These are phyloP conservation scores for Akanthomyces lecanii DNA, from an alignment of 2,329 filamentous ascomycete species.

Conservation along the genomic window DNA sequence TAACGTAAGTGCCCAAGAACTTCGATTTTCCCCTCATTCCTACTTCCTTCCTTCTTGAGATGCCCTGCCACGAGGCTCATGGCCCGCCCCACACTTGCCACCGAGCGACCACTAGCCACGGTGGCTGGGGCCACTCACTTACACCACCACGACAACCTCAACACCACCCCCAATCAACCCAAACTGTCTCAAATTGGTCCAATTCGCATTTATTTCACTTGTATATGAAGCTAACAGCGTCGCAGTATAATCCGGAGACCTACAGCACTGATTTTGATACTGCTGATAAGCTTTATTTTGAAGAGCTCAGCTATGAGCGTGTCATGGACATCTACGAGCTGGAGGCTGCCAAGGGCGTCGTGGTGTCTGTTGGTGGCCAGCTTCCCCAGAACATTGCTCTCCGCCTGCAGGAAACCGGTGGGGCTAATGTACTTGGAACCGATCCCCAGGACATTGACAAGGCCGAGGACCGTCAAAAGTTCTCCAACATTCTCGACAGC, in stretches of 20 bases:
- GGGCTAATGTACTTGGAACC: conserved; percentile 87
- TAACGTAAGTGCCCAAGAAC: conserved; percentile 53
- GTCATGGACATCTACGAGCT: conserved; percentile 99
- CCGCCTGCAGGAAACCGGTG: conserved; percentile 83
- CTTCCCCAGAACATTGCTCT: conserved; percentile 97
- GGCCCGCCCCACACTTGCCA: not conserved
- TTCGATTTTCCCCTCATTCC: not conserved
- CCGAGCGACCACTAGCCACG: not conserved
- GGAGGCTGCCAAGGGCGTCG: conserved; percentile 77
- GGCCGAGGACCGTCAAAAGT: conserved; percentile 97
- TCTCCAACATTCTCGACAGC: conserved; percentile 93
- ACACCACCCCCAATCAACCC: not conserved
- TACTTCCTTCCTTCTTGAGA: not conserved
- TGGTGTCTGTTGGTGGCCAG: conserved; percentile 94
- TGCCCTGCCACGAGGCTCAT: not conserved
- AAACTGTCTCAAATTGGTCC: not conserved
- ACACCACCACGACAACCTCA: not conserved
- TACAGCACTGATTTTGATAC: conserved; percentile 80
- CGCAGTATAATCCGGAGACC: conserved; percentile 72
- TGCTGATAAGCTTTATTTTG: conserved; percentile 91
- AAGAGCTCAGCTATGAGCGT: conserved; percentile 92
- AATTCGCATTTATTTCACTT: not conserved
- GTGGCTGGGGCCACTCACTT: not conserved
- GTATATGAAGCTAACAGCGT: conserved; percentile 14
- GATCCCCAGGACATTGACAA: conserved; percentile 94